Evolutionary conservation across 148 eudicot genomes (phyloP).

Genomic region (Silene latifolia): DNA sequence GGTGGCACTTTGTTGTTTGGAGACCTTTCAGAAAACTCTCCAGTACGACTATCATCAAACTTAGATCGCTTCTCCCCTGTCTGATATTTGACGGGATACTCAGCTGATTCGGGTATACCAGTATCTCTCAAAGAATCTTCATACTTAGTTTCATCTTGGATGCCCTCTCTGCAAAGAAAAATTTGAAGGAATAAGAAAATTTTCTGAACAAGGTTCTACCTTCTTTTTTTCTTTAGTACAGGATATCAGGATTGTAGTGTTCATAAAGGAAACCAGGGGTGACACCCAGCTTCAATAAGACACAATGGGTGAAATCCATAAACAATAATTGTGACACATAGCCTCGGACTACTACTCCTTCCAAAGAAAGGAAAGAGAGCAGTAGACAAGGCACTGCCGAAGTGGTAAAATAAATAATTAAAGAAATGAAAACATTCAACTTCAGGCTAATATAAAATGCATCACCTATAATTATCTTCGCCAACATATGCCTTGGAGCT

Average conservation of each 20-base stretch:
- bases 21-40: conserved; percentile 60
- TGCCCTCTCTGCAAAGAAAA: conserved; percentile 44
- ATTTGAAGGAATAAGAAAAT: not conserved
- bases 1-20: conserved; percentile 45
- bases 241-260: not conserved
- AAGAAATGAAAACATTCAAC: not conserved
- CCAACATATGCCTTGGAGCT: conserved; percentile 45
- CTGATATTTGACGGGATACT: conserved; percentile 44
- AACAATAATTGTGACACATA: not conserved
- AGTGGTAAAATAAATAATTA: not conserved
- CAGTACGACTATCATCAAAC: conserved; percentile 49
- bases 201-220: not conserved
- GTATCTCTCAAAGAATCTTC: conserved; percentile 57
- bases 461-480: conserved; percentile 63
- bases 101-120: conserved; percentile 35
- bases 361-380: not conserved
- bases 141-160: conserved; percentile 61
- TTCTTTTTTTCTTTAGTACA: too few relatives aligned
- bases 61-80: conserved; percentile 50
- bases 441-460: not conserved
- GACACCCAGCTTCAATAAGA: too few relatives aligned
- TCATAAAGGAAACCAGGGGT: not conserved
- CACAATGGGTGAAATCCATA: not conserved
- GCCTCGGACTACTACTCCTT: not conserved
- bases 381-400: not conserved